Percentiles rank a stretch among this genome's conserved stretches.
Conservation (phyloP, 1,284 basidiomycete genomes). For the Coniferiporia sulphurascens region DNA sequence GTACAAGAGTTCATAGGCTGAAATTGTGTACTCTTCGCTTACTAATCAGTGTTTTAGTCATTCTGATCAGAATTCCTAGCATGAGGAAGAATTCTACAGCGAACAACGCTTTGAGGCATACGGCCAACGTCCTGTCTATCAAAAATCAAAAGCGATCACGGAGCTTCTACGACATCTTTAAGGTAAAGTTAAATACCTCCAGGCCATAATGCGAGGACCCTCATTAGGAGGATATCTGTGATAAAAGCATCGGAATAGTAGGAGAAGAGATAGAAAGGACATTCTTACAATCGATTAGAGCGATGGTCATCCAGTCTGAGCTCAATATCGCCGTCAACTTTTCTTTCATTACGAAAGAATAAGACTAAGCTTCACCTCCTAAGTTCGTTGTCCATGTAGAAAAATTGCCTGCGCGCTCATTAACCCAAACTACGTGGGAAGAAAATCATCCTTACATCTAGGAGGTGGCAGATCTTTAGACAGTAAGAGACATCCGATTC, state of each 20-base stretch:
- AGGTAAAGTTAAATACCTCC: neutral
- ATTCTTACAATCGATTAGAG: constrained; percentile 5
- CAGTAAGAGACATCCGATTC: neutral
- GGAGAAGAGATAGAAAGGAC: neutral
- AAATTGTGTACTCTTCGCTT: neutral
- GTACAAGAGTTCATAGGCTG: neutral
- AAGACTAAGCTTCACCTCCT: neutral
- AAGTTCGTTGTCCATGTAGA: neutral
- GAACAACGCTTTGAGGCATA: neutral
- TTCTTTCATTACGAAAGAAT: neutral
- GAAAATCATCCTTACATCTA: neutral
- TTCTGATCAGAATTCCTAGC: neutral
- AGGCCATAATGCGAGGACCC: constrained; percentile 1
- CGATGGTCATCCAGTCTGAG: constrained; percentile 1
- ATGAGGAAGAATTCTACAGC: neutral
- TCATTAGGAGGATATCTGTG: constrained; percentile 9
- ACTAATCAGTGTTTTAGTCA: neutral
- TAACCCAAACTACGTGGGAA: neutral
- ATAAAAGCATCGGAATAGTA: neutral
- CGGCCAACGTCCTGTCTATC: neutral
- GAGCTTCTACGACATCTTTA: neutral
- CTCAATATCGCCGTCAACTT: neutral
- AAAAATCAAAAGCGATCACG: neutral
- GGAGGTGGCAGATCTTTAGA: neutral
- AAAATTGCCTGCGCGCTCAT: neutral